These are phyloP conservation scores for Solanum piurae DNA, from an alignment of 257 asterid species.

Conservation along the genomic window DNA sequence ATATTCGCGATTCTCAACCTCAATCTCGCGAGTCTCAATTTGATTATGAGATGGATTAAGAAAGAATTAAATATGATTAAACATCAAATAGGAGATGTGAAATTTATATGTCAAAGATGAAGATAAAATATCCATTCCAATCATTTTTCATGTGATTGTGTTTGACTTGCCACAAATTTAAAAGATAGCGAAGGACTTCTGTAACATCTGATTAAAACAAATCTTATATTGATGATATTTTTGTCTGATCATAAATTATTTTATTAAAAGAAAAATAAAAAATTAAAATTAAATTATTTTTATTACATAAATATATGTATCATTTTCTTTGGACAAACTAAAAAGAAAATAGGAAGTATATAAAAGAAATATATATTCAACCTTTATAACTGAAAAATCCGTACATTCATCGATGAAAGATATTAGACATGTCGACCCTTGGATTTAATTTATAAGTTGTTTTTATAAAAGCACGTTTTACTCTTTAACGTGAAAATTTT, in stretches of 20 bases:
- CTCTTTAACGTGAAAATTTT: not conserved
- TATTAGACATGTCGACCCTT: not conserved
- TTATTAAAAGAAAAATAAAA: not conserved
- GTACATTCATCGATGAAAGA: not conserved
- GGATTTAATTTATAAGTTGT: not conserved
- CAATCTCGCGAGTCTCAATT: too few species aligned
- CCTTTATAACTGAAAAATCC: not conserved
- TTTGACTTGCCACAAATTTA: not conserved
- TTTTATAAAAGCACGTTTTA: not conserved
- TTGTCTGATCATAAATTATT: not conserved
- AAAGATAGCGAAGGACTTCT: not conserved
- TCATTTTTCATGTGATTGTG: not conserved
- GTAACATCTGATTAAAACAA: not conserved
- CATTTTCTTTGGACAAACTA: not conserved
- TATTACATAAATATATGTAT: not conserved
- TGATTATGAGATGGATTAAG: too few species aligned
- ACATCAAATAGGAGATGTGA: not conserved
- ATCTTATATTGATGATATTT: not conserved
- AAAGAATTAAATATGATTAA: too few species aligned
- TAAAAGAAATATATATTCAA: too few species aligned
- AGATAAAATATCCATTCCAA: not conserved
- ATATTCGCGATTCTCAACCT: too few species aligned
- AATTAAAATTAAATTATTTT: not conserved
- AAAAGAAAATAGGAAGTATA: not conserved
- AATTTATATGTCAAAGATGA: not conserved